Evolutionary conservation across 352 stramenopile species (phyloP).

Genomic region (Phytophthora agathidicida): DNA sequence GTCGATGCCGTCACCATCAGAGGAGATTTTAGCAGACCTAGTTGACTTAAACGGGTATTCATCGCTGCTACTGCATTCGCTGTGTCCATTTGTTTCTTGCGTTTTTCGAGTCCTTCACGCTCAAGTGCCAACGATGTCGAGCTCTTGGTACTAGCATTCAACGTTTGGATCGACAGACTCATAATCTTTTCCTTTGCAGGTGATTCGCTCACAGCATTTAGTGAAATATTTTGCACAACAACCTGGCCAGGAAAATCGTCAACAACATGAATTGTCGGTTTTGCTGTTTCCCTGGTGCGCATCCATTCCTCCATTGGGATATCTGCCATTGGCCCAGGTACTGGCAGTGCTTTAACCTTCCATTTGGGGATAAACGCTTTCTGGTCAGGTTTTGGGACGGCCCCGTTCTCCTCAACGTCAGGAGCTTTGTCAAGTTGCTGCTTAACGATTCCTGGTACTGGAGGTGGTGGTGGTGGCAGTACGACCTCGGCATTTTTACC

Average conservation of each 20-base stretch:
- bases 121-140: constrained; percentile 63
- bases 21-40: constrained; percentile 56
- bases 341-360: no score
- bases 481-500: constrained; percentile 3
- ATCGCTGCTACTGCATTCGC: constrained; percentile 77
- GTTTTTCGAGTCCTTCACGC: constrained; percentile 72
- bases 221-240: no score
- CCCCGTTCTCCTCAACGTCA: no score
- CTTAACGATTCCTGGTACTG: constrained; percentile 6
- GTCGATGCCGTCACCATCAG: constrained; percentile 6
- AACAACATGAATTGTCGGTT: no score
- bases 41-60: constrained; percentile 67
- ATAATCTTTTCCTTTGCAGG: constrained; percentile 42
- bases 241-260: no score
- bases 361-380: no score
- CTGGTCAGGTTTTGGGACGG: no score
- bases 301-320: no score
- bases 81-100: constrained; percentile 75
- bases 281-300: no score
- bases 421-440: no score
- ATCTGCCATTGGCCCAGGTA: no score
- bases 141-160: constrained; percentile 14
- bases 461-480: constrained; percentile 41
- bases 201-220: no score
- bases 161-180: constrained; percentile 36